Percentiles rank a stretch among this genome's conserved stretches.
Conservation (phyloP, 257 asterid genomes). For the Nicotiana attenuata region DNA sequence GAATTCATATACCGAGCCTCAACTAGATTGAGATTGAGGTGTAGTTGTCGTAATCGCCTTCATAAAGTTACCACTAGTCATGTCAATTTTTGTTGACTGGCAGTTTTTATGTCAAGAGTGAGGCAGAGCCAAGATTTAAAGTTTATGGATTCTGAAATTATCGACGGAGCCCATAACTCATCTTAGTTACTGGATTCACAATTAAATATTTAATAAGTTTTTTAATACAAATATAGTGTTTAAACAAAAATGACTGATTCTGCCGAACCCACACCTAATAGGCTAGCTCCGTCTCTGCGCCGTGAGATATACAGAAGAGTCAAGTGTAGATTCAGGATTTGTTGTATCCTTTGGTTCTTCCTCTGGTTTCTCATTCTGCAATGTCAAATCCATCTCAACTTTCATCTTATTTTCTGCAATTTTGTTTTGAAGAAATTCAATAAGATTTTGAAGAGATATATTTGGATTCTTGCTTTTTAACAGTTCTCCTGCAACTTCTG, state of each 20-base stretch:
- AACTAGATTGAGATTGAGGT: background rate
- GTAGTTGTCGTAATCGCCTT: background rate
- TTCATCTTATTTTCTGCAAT: background rate
- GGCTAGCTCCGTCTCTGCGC: no score
- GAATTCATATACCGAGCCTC: background rate
- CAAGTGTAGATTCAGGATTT: background rate
- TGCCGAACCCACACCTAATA: no score
- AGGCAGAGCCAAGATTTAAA: no score
- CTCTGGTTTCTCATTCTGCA: background rate
- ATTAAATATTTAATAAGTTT: no score
- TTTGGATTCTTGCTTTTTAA: constrained; percentile 5
- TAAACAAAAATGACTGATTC: no score
- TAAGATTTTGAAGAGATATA: background rate
- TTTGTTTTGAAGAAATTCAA: background rate
- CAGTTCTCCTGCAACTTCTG: constrained; percentile 20
- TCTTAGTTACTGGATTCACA: no score
- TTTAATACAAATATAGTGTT: no score
- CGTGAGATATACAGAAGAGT: background rate
- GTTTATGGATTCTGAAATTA: no score
- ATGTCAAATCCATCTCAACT: background rate
- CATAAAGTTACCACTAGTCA: background rate
- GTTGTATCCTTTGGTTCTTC: background rate
- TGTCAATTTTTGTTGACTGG: background rate
- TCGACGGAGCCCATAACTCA: no score
- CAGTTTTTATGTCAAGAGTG: background rate